Percentiles rank a stretch among this genome's conserved stretches.
These are phyloP conservation scores for Colletotrichum sp. DNA, from an alignment of 2,329 filamentous ascomycete genomes.

Conservation along the genomic window DNA sequence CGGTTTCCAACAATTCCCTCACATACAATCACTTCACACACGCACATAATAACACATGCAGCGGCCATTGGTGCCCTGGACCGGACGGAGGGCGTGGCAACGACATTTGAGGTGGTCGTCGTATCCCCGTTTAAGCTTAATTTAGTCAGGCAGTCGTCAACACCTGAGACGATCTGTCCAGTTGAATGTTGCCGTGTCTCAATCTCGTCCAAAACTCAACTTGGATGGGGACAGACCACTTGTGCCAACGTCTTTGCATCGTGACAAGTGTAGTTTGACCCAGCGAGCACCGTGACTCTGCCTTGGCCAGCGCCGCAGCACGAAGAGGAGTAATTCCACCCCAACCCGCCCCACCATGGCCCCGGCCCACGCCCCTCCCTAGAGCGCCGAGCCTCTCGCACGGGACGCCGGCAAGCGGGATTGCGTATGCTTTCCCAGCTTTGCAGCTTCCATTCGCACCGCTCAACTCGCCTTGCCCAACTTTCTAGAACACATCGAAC, in stretches of 20 bases:
- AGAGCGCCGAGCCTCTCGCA: constrained; percentile 21
- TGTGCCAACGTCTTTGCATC: neutral
- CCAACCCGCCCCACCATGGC: constrained; percentile 1
- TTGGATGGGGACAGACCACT: neutral
- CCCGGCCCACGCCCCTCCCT: constrained; percentile 16
- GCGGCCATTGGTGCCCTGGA: neutral
- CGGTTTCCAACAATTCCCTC: neutral
- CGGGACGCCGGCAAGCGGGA: constrained; percentile 23
- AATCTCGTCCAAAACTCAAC: neutral
- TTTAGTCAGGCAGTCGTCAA: neutral
- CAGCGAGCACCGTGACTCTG: neutral
- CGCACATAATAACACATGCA: neutral
- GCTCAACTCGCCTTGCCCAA: constrained; percentile 12
- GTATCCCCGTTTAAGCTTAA: constrained; percentile 18
- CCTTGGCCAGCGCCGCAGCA: neutral
- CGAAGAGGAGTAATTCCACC: neutral
- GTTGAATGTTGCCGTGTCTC: neutral
- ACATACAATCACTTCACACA: neutral
- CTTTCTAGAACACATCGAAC: constrained; percentile 6
- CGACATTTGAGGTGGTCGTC: neutral
- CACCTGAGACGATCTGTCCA: constrained; percentile 8
- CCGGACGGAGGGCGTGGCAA: neutral
- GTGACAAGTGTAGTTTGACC: neutral
- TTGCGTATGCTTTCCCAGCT: constrained; percentile 21
- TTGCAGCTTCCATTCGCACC: constrained; percentile 15